Conservation (phyloP, 257 asterid species). For the Anisodus tanguticus region DNA sequence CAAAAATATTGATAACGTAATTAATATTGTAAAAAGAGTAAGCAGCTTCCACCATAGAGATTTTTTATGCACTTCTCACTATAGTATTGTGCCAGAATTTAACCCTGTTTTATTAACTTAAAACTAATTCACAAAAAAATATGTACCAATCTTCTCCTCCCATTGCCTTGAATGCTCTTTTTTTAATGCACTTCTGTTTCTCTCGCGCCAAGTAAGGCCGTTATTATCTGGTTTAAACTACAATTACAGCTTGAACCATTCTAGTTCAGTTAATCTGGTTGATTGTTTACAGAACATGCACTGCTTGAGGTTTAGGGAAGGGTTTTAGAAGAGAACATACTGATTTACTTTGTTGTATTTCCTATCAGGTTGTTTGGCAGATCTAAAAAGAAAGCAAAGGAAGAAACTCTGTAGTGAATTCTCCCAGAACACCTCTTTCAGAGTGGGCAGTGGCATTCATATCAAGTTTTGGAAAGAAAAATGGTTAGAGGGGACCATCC, state of each 20-base stretch:
- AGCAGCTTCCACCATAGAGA: not conserved
- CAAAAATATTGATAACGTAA: constrained; percentile 32
- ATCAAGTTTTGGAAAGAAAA: not conserved
- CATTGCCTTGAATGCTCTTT: not conserved
- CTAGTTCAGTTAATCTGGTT: not conserved
- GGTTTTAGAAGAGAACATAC: not conserved
- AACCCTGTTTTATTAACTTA: not conserved
- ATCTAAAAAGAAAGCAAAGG: not conserved
- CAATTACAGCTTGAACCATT: not conserved
- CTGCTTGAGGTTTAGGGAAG: not conserved
- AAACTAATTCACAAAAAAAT: not conserved
- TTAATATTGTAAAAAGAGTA: constrained; percentile 12
- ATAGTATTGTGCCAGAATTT: not conserved
- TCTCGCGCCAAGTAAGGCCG: not conserved
- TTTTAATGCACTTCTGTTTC: not conserved
- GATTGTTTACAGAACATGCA: not conserved
- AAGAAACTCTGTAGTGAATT: not conserved
- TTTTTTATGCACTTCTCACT: not conserved
- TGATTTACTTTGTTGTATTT: not conserved
- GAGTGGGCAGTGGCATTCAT: not conserved
- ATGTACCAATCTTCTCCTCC: not conserved
- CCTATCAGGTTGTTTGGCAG: not conserved
- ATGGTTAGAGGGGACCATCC: not conserved
- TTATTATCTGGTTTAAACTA: constrained; percentile 4
- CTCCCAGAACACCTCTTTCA: no score